These are phyloP conservation scores for Naematelia aurantialba DNA, from an alignment of 768 basidiomycete genomes.

Conservation along the genomic window DNA sequence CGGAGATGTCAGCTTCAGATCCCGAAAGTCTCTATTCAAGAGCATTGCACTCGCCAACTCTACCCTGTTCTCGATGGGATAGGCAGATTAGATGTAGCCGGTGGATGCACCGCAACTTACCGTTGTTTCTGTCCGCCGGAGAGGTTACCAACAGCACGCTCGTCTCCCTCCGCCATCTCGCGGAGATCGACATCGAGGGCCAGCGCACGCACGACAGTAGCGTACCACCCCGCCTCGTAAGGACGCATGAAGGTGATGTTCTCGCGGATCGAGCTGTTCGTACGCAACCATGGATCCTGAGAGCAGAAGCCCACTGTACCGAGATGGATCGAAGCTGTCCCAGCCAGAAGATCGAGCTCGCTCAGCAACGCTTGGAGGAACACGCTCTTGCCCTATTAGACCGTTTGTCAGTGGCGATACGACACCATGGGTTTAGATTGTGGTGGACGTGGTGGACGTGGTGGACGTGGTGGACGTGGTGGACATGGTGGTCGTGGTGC, in stretches of 20 bases:
- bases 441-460: too few species aligned
- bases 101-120: too few species aligned
- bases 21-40: too few species aligned
- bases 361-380: slow-evolving; percentile 22
- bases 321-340: slow-evolving; percentile 5
- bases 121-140: slow-evolving; percentile 26
- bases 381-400: slow-evolving; percentile 19
- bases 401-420: slow-evolving; percentile 1
- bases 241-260: slow-evolving; percentile 19
- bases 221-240: slow-evolving; percentile 17
- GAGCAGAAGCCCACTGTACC: slow-evolving; percentile 18
- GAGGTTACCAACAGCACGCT: slow-evolving; percentile 4
- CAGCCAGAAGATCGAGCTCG: slow-evolving; percentile 17
- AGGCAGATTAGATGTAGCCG: too few species aligned
- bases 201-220: slow-evolving; percentile 12
- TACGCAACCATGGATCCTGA: slow-evolving; percentile 22
- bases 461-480: too few species aligned
- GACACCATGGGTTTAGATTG: too few species aligned
- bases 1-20: background rate
- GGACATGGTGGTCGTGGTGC: too few species aligned
- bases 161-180: slow-evolving; percentile 9
- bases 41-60: too few species aligned
- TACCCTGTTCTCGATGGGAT: too few species aligned
- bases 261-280: slow-evolving; percentile 7
- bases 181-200: slow-evolving; percentile 13